Base-by-base conservation (phyloP, 2,329 filamentous ascomycete genomes). In the Biscogniauxia sp. region DNA sequence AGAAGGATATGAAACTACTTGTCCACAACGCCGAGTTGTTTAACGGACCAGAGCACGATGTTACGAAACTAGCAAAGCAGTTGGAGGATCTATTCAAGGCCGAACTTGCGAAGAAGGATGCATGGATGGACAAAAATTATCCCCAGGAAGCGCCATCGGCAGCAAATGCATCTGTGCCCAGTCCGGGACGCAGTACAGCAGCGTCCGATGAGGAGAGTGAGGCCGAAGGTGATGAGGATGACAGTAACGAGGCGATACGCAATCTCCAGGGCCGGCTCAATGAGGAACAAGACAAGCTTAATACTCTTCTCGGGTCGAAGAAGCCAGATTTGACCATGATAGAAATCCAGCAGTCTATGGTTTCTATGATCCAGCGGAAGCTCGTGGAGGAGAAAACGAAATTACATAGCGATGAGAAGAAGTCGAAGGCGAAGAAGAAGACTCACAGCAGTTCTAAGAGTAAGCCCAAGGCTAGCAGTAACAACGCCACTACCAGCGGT, bases 21-120 rank as follows among this genome's bases (percentile, higher is more conserved):
- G 89, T 97, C 70, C 83, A 86, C 68, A 99, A 99, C 74, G 97
- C 94, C 75, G 92, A 88, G 79, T 89, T 89, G 64, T 99, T 98
- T 83, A 99, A 99, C 68, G 79, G 81, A 2, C 80, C 84, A 0
- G 88, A 87, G 8, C 92, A 96, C 64, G 82, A 87, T 0, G 91
- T 96, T 17, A 88, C 91, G 60, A 74, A 82, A 28, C 82, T 89
- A 66, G 94, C 92, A 13, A 87, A 90, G 67, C 79, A 87, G 61
- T 79, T 96, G 2, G 87, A 96, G 73, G 83, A 85, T 4, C 72
- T 94, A 1, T 97, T 96, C 76, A 87, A 91, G 62, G 75, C 76
- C 5, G 84, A 93, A 70, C 93, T 94, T 87, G 81, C 82, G 7
- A 87, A 88, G 69, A 97, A 97, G 77, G 84, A 90, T 19, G 84